Base-by-base conservation (phyloP, 2,329 filamentous ascomycete species). In the Venturia carpophila region DNA sequence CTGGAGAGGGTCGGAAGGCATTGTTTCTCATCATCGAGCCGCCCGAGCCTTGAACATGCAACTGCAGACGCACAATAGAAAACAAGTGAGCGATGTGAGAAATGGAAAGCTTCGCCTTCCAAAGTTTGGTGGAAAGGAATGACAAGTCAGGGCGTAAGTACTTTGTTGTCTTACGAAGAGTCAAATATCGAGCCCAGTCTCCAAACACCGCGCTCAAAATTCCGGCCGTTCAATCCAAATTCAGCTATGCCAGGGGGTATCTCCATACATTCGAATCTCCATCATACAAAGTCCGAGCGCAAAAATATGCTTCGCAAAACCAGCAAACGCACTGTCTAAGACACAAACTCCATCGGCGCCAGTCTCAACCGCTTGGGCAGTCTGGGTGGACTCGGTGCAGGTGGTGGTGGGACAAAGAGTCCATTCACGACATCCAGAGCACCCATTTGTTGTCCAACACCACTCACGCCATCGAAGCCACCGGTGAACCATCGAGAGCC, bases 401-500 rank as follows among this genome's bases (percentile, higher is more conserved):
- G 52, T n/a, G 52, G 27, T 19, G 62, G 47, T 3, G 41, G 39
- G 24, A 69, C 68, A n/a, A 80, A 70, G 24, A 80, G 72, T 10
- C 75, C 72, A 66, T 79, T 78, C 10, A 78, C 76, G 21, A 78
- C 76, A 67, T 80, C 78, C 60, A 81, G 67, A 13, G 78, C 79
- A 5, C 73, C 73, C 43, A 81, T 70, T 68, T 80, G 75, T 67
- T 80, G 76, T 6, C 79, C 78, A 7, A 79, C 72, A 39, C 79
- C 78, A 55, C 69, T 71, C 4, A 67, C 72, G 42, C 76, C 76
- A 65, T 81, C 79, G 67, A 71, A 79, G 52, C 69, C 71, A 13
- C 73, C 76, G 5, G 72, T 73, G 66, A 77, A 79, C 79, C 79
- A 81, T 65, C 77, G 77, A 61, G 74, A 73, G 11, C 79, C 79